phyloP scores from a whole-genome alignment of 139 green algal species.

The Diplosphaera chodatii region DNA sequence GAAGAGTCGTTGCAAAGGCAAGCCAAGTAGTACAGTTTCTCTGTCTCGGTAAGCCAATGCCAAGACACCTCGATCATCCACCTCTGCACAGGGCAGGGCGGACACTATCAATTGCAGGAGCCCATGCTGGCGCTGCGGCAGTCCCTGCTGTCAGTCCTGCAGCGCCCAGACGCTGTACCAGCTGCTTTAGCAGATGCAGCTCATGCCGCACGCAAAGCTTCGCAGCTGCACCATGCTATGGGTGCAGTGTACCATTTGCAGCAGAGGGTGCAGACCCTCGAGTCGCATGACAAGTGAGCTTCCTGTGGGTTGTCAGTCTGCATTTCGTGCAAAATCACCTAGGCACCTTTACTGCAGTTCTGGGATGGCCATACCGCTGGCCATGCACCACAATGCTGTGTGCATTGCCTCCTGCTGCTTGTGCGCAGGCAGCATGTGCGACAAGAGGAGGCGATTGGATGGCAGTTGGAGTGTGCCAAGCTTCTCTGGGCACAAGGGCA shows the following conservation, averaged over 20 bases:
- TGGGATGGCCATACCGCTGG: too few species aligned
- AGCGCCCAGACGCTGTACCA: constrained; percentile 3
- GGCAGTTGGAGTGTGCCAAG: constrained; percentile 70
- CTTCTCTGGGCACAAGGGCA: constrained; percentile 66
- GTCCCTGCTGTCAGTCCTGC: constrained; percentile 26
- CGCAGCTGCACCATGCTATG: constrained; percentile 23
- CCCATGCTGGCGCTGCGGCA: constrained; percentile 45
- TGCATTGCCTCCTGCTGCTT: too few species aligned
- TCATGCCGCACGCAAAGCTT: constrained; percentile 42
- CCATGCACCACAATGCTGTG: too few species aligned
- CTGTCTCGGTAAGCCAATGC: too few species aligned
- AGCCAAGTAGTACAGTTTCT: too few species aligned
- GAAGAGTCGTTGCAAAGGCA: too few species aligned
- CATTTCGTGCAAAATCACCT: too few species aligned
- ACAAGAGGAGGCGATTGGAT: constrained; percentile 6
- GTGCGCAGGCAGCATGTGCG: neutral
- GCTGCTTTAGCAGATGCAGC: constrained; percentile 26
- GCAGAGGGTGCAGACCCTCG: constrained; percentile 9
- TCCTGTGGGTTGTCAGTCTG: too few species aligned
- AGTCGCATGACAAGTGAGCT: neutral
- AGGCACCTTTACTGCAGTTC: too few species aligned
- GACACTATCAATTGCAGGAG: constrained; percentile 40
- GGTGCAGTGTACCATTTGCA: constrained; percentile 23
- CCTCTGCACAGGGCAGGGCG: constrained; percentile 8
- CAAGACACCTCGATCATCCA: too few species aligned